These are phyloP conservation scores for Thraustochytrium striatum DNA, from an alignment of 352 stramenopile species.

Conservation along the genomic window DNA sequence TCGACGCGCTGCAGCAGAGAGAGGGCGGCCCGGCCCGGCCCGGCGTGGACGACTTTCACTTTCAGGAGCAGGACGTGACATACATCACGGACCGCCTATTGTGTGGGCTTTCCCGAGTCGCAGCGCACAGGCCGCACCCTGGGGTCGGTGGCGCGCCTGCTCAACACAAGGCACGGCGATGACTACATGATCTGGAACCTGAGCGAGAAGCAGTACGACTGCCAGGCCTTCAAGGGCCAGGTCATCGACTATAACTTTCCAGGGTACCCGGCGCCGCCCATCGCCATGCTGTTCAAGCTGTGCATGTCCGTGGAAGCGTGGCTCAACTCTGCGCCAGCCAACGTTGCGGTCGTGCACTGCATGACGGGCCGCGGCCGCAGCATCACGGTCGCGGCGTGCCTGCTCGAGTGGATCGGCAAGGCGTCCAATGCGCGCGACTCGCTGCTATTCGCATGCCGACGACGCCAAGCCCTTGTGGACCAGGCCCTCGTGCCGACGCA, in stretches of 20 bases:
- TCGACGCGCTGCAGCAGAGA: conserved; percentile 13
- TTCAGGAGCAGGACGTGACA: conserved; percentile 74
- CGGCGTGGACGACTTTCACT: conserved; percentile 71
- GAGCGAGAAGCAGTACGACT: conserved; percentile 93
- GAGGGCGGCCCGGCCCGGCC: conserved; percentile 36
- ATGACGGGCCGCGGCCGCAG: conserved; percentile 91
- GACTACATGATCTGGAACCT: conserved; percentile 98
- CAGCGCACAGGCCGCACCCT: conserved; percentile 76
- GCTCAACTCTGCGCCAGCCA: conserved; percentile 87
- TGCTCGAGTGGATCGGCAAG: conserved; percentile 88
- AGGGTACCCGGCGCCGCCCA: conserved; percentile 85
- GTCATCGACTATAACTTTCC: conserved; percentile 95
- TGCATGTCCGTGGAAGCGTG: conserved; percentile 93
- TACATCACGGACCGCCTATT: conserved; percentile 80
- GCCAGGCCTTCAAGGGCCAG: conserved; percentile 86
- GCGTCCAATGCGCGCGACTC: conserved; percentile 84
- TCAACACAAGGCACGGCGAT: conserved; percentile 85
- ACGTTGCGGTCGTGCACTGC: conserved; percentile 93
- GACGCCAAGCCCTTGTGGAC: conserved; percentile 73
- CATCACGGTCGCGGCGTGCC: conserved; percentile 86
- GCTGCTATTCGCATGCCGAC: conserved; percentile 84
- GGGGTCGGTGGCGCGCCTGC: conserved; percentile 82
- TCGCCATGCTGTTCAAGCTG: conserved; percentile 96
- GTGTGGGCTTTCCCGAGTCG: conserved; percentile 82
- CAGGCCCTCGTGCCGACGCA: conserved; percentile 94